Conservation (phyloP, 2,329 filamentous ascomycete species). For the Coleophoma crateriformis region DNA sequence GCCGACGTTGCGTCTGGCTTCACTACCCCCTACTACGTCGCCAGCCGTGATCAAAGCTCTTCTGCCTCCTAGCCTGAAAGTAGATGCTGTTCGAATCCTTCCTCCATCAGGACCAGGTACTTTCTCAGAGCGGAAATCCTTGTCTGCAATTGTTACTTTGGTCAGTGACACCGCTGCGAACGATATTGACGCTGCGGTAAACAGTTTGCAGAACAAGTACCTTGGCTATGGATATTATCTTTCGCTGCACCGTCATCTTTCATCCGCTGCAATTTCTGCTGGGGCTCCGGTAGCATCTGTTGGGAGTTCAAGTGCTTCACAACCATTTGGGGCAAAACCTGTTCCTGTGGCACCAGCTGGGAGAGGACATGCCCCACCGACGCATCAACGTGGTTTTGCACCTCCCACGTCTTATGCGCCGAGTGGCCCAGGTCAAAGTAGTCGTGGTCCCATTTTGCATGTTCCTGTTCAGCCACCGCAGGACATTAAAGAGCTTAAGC, state of each 20-base stretch:
- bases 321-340: slow-evolving; percentile 74
- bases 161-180: slow-evolving; percentile 75
- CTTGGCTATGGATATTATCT: slow-evolving; percentile 81
- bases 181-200: slow-evolving; percentile 78
- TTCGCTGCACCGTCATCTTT: slow-evolving; percentile 74
- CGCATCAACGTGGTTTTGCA: slow-evolving; percentile 61
- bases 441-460: slow-evolving; percentile 46
- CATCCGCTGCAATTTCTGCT: slow-evolving; percentile 62
- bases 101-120: slow-evolving; percentile 43
- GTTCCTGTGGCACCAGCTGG: slow-evolving; percentile 38
- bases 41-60: slow-evolving; percentile 54
- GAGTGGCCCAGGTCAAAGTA: slow-evolving; percentile 16
- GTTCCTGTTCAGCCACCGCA: slow-evolving; percentile 71
- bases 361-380: slow-evolving; percentile 41
- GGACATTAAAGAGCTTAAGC: slow-evolving; percentile 71
- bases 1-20: slow-evolving; percentile 56
- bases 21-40: slow-evolving; percentile 55
- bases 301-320: slow-evolving; percentile 35
- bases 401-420: slow-evolving; percentile 67
- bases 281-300: slow-evolving; percentile 37
- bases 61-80: slow-evolving; percentile 52
- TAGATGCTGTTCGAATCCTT: slow-evolving; percentile 70
- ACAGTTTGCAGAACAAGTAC: slow-evolving; percentile 74
- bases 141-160: slow-evolving; percentile 74
- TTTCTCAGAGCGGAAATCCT: slow-evolving; percentile 61